Conservation (phyloP, 495 filamentous ascomycete species). For the Recurvomyces mirabilis region DNA sequence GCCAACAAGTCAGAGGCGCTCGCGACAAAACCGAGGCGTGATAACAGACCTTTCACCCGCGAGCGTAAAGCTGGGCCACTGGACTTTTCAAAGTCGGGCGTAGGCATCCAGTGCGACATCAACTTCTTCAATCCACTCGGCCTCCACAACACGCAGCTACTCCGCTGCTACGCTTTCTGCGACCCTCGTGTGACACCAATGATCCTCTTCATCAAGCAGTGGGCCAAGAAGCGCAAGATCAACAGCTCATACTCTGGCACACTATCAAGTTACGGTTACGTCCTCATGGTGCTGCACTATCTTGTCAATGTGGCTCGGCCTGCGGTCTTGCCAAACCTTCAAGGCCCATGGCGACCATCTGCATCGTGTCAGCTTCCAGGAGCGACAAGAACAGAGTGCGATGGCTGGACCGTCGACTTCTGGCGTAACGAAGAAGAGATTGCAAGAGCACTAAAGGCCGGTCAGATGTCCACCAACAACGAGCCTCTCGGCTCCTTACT, state of each 20-base stretch:
- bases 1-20: no score
- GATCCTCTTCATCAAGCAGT: conserved; percentile 71
- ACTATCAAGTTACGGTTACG: conserved; percentile 75
- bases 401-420: conserved; percentile 53
- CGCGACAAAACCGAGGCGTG: not conserved
- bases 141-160: conserved; percentile 64
- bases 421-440: conserved; percentile 59
- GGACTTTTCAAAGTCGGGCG: conserved; percentile 57
- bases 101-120: conserved; percentile 72
- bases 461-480: conserved; percentile 46
- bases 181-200: conserved; percentile 63
- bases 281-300: conserved; percentile 89
- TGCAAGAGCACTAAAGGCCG: conserved; percentile 36
- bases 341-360: conserved; percentile 33
- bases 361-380: conserved; percentile 26
- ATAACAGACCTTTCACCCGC: conserved; percentile 31
- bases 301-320: conserved; percentile 66
- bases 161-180: conserved; percentile 64
- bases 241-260: conserved; percentile 74
- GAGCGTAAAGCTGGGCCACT: conserved; percentile 45
- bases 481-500: conserved; percentile 55
- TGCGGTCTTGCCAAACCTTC: conserved; percentile 70
- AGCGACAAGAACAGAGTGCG: conserved; percentile 30
- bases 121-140: conserved; percentile 72
- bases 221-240: conserved; percentile 70